Conservation (phyloP, 208 protist genomes). For the Lotmaria passim region DNA sequence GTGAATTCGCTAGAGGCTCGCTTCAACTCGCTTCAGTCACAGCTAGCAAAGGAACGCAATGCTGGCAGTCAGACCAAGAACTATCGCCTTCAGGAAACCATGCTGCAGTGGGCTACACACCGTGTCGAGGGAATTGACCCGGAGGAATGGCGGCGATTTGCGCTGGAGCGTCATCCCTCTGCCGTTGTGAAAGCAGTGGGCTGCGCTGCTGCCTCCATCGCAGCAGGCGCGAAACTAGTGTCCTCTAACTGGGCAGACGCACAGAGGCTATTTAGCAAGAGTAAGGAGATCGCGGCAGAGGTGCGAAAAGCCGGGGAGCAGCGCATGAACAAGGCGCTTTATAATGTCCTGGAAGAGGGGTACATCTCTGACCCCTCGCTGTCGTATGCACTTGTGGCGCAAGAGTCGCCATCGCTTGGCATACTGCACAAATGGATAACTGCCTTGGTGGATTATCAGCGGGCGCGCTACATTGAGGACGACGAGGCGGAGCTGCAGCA, state of each 20-base stretch:
- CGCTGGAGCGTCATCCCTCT: conserved; percentile 20
- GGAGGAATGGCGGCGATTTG: conserved; percentile 23
- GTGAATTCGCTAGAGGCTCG: conserved; percentile 27
- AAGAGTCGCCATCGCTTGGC: conserved; percentile 32
- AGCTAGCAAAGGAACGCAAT: conserved; percentile 9
- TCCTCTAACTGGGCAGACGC: conserved; percentile 30
- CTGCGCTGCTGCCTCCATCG: conserved; percentile 31
- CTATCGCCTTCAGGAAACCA: conserved; percentile 21
- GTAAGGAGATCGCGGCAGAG: conserved; percentile 16
- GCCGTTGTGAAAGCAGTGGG: conserved; percentile 15
- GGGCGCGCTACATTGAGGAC: conserved; percentile 37
- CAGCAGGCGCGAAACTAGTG: conserved; percentile 8
- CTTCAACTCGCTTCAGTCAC: conserved; percentile 11
- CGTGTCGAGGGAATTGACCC: conserved; percentile 24
- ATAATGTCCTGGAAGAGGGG: conserved; percentile 12
- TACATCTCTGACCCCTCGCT: conserved; percentile 24
- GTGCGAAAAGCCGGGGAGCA: conserved; percentile 19
- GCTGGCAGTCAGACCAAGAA: background rate
- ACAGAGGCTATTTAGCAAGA: conserved; percentile 17
- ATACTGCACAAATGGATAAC: conserved; percentile 62
- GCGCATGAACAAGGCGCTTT: conserved; percentile 20
- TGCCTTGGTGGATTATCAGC: conserved; percentile 58
- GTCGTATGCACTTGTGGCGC: conserved; percentile 16
- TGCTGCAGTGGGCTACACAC: conserved; percentile 27
- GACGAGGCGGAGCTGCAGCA: conserved; percentile 42